A percentile compares a stretch with the other conserved stretches of the same genome.
These are phyloP conservation scores for Panellus pusillus DNA, from an alignment of 768 basidiomycete genomes.

Conservation along the genomic window DNA sequence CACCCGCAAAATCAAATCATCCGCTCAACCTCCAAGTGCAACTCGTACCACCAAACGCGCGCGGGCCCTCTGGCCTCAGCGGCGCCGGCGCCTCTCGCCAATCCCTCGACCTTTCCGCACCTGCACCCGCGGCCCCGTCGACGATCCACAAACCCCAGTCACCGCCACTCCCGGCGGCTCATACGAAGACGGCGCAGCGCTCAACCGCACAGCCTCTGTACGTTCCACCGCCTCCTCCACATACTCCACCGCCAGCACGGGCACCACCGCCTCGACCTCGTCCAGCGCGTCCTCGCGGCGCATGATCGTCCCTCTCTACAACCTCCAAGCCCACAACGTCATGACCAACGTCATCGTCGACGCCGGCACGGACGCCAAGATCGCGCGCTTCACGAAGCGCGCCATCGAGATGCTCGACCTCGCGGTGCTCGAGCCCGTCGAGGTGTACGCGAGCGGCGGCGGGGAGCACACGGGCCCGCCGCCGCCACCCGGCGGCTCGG, in stretches of 20 bases:
- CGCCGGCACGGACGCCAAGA: conserved; percentile 85
- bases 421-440: conserved; percentile 77
- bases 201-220: conserved; percentile 56
- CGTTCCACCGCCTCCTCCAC: conserved; percentile 42
- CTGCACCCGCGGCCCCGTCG: conserved; percentile 28
- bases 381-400: conserved; percentile 72
- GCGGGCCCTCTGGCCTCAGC: conserved; percentile 36
- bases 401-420: conserved; percentile 79
- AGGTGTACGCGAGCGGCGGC: conserved; percentile 49
- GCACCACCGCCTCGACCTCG: conserved; percentile 42
- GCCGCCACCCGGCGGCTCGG: not conserved
- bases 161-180: not conserved
- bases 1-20: conserved; percentile 81
- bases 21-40: conserved; percentile 91
- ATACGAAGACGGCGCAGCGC: conserved; percentile 22
- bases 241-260: conserved; percentile 23
- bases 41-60: conserved; percentile 71
- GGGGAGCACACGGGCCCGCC: conserved; percentile 24
- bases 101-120: conserved; percentile 42
- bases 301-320: conserved; percentile 83
- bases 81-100: conserved; percentile 35
- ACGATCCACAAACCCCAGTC: conserved; percentile 24
- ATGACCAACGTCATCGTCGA: conserved; percentile 85
- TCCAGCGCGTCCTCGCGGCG: conserved; percentile 44
- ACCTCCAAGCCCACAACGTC: conserved; percentile 85